Base-by-base conservation (phyloP, 331 rosid species). In the Quercus lobata region DNA sequence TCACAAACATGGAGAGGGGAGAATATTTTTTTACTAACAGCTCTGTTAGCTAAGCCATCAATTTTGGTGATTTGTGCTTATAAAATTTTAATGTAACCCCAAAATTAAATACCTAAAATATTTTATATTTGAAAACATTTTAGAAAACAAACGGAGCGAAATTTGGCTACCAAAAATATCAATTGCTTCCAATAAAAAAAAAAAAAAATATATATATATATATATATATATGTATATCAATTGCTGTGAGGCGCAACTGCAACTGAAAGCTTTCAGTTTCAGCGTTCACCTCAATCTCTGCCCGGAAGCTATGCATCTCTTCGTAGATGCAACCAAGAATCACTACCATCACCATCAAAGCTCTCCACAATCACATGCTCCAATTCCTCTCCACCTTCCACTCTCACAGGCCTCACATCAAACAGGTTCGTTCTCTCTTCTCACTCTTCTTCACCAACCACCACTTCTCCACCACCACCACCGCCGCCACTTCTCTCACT, bases 361-460 rank as follows among this genome's bases (percentile, higher is more conserved):
- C 37, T 79, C 71, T 79, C 32, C 81, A 81, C 89, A 69, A 58
- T 69, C 88, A 82, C 77, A 83, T 88, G 82, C 87, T 86, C 76
- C 87, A 22, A 78, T 57, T 82, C 77, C 78, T 76, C 77, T 69
- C 71, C 74, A 44, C 83, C 57, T 71, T 73, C 3, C 85, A 80
- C 58, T 65, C 1, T 76, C 74, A 37, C 57, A 79, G 65, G 15
- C 41, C 55, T 21, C 63, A 21, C 34, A 49, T 53, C 80, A 84
- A 73, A 24, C 88, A 56, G 80, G 75, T 86, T 58, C 77, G 72
- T 55, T 72, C 81, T 53, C 82, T 84, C 10, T 35, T 55, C 80
- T 52, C 71, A 79, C 55, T 29, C 44, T 27, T 76, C 75, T 72
- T 74, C 44, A 24, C 66, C 6, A 72, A 37, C 3, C 24, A 18